Base-by-base conservation (phyloP, 2,329 filamentous ascomycete species). In the Chaetomiaceae sp. region DNA sequence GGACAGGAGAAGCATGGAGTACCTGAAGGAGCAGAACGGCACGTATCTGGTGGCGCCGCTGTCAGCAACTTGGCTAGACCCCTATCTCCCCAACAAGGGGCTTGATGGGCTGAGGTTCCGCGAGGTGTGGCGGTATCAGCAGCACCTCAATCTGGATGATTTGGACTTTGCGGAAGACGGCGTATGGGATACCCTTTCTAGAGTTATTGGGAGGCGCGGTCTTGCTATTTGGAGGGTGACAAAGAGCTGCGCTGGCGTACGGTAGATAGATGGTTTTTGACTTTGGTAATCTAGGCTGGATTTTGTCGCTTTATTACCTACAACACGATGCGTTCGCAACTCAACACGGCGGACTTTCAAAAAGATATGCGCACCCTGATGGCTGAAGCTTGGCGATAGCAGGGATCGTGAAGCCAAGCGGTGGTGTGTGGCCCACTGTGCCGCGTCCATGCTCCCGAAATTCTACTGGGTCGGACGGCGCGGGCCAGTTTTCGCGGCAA, bases 161-260 rank as follows among this genome's bases (percentile, higher is more conserved):
- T 69, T 91, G 60, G 85, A 90, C 60, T 88, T 87, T 69, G 84
- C 71, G 2, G 81, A 86, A 50, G 86, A 90, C 56, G 86, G 86
- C 6, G 71, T 90, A 41, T 84, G 79, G 82, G 71, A 76, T 50
- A 90, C 86, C 7, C 63, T 91, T 37, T 68, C 72, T 29, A 70
- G 85, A 55, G 84, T 89, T 4, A 66, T 88, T 54, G 81, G 81
- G 30, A 70, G 79, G 54, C 69, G 81, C 40, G 81, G 81, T 6
- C 64, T 84, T 14, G 74, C 72, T 27, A 76, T 73, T 30, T 84
- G 80, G 80, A 74, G 79, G 48, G 74, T 84, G 7, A 83, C 79
- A 18, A 83, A 79, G 66, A 81, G 75, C 60, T 82, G 78, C 56
- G 52, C 50, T 3, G 47, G 49, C 8, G 32, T 50, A 38, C 26